Evolutionary conservation across 352 stramenopile species (phyloP), one percentile per base, ranked within the genome.

Genomic region (Phytophthora pini): DNA sequence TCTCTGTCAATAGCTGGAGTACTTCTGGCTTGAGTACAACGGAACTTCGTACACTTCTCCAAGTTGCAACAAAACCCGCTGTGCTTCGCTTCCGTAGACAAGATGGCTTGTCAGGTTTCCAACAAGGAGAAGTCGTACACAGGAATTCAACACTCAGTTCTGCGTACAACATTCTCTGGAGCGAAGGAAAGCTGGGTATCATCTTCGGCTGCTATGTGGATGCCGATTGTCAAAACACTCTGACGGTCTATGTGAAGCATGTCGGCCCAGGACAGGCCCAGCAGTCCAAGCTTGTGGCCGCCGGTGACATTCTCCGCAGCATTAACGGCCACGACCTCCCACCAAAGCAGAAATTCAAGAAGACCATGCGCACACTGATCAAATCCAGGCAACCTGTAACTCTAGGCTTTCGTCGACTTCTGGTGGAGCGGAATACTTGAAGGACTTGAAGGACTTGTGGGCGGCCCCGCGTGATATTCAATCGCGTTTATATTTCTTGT

Each of bases 161-260:
- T 32, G 41, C 48, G n/a, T 88, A 82, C 73, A 82, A 43, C 17
- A 65, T 88, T 43, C 39, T 80, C 12, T 88, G 79, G 79, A 70
- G 44, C 12, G 40, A 71, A 29, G 68, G 72, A 1, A 53, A 72
- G 15, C 64, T 88, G 4, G 79, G 79, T 1, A 63, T 88, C 47
- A 68, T 72, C 7, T 88, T 88, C 36, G 70, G 66, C 10, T 76
- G 59, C 52, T 82, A 80, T 17, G 50, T 74, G 45, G 73, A 82
- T 51, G 63, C 64, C n/a, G 52, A 79, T 60, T 39, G 43, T 27
- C 55, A 31, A 39, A 65, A 77, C 31, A 54, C 63, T 29, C 43
- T 81, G n/a, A 58, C 78, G 13, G 68, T 85, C 15, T 82, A 79
- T 17, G 74, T 88, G 41, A 84, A 85, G 56, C 60, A 46, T 29